Evolutionary conservation across 768 basidiomycete genomes (phyloP).

Genomic region (Astraeus odoratus): DNA sequence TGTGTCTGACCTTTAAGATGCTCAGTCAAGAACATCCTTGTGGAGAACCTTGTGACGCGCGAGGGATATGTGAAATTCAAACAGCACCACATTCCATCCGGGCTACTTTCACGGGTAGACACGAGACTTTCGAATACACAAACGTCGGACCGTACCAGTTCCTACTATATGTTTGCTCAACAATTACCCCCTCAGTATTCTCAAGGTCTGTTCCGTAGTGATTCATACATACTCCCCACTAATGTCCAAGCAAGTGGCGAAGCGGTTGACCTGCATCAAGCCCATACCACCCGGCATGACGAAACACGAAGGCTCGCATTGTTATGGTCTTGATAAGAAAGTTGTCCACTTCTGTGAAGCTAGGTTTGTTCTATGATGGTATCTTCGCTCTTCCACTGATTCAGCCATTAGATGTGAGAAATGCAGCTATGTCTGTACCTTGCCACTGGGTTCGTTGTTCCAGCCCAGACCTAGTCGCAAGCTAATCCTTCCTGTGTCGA

Average conservation of each 20-base stretch:
- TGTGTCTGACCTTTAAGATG: too few relatives aligned
- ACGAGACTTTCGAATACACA: constrained; percentile 59
- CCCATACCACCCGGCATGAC: constrained; percentile 36
- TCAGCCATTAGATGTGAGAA: constrained; percentile 35
- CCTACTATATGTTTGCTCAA: not conserved
- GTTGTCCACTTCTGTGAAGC: constrained; percentile 51
- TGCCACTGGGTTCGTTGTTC: constrained; percentile 40
- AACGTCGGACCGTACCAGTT: constrained; percentile 33
- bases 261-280: constrained; percentile 44
- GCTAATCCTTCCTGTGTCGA: too few relatives aligned
- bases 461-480: too few relatives aligned
- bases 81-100: constrained; percentile 53
- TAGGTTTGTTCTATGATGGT: constrained; percentile 24
- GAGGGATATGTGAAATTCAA: constrained; percentile 54
- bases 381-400: not conserved
- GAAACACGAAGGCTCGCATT: constrained; percentile 42
- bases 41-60: constrained; percentile 31
- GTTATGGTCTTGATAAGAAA: constrained; percentile 37
- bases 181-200: constrained; percentile 34
- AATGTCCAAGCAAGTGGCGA: constrained; percentile 30
- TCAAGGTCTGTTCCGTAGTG: constrained; percentile 33
- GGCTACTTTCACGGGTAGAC: constrained; percentile 52
- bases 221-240: not conserved
- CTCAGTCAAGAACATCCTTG: constrained; percentile 54
- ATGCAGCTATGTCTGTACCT: constrained; percentile 54